Base-by-base conservation (phyloP, 2,329 filamentous ascomycete species). In the Myotisia sp. region DNA sequence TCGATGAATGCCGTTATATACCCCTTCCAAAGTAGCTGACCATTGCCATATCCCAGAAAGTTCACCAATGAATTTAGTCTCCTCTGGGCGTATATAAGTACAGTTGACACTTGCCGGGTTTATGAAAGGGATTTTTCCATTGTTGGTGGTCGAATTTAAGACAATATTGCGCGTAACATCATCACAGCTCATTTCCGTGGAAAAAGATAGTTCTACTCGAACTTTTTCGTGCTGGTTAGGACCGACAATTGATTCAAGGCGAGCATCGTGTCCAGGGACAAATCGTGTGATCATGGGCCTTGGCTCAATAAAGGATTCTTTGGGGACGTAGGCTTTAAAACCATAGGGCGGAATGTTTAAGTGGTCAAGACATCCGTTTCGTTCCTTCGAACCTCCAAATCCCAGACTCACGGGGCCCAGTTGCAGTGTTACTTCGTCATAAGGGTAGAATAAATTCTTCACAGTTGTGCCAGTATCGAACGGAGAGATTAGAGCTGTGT, bases 391-490 rank as follows among this genome's bases (percentile, higher is more conserved):
- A 2, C 59, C 59, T 36, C 65, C 63, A 27, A 70, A 57, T 8
- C 60, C 60, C 24, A 72, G 58, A 19, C 54, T 55, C 3, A 58
- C 50, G 1, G 58, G 49, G 1, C 69, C 67, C 1, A 51, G 47
- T 31, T 59, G 58, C n/a, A 78, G 54, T 0, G 53, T 63, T 37
- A 67, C 56, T 40, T 71, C 63, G 16, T 74, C 70, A 43, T 70
- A 73, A 0, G 73, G 72, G 45, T 68, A 70, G 48, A 79, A 74
- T 8, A 79, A 47, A 44, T 76, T 76, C 47, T 68, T 71, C 40
- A 79, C 72, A 1, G 60, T 68, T 1, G 63, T 68, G 8, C 63
- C 66, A 2, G 53, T 48, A 8, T 60, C 55, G 37, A 72, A 79
- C 0, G 74, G 70, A 6, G 73, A 56, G 23, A 76, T 55, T 23